These are phyloP conservation scores for Acanthamoeba polyphaga DNA, from an alignment of 208 protist species.

Conservation along the genomic window DNA sequence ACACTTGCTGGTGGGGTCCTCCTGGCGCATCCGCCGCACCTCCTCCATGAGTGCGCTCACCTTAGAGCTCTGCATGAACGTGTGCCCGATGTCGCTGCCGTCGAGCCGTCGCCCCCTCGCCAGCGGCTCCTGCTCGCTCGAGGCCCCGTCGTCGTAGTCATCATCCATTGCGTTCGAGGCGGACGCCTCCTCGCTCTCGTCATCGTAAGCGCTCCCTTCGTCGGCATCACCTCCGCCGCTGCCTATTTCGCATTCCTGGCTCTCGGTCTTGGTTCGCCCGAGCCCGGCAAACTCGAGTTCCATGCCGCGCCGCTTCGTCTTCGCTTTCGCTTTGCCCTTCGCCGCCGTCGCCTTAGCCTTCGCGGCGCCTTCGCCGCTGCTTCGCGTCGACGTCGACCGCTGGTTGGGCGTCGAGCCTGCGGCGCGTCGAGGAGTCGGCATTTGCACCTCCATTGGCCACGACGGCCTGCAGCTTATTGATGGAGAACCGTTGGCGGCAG, in stretches of 20 bases:
- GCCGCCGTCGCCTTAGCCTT: neutral
- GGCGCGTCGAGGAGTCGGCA: neutral
- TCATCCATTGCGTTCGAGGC: neutral
- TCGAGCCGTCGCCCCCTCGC: neutral
- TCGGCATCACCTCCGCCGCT: neutral
- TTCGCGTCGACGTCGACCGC: neutral
- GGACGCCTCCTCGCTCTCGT: neutral
- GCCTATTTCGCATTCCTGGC: neutral
- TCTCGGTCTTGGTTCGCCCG: neutral
- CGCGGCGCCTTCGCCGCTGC: neutral
- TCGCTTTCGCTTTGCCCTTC: neutral
- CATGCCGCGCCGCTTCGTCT: neutral
- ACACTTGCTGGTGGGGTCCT: conserved; percentile 59
- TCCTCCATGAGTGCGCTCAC: conserved; percentile 66
- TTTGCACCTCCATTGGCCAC: neutral
- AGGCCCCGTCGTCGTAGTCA: neutral
- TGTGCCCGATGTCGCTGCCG: conserved; percentile 4
- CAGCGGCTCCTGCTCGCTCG: neutral
- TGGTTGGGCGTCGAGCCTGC: neutral
- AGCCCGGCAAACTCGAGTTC: conserved; percentile 8
- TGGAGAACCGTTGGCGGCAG: conserved; percentile 10
- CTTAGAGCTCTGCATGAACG: conserved; percentile 63
- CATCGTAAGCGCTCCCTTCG: neutral
- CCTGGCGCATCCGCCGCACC: conserved; percentile 1
- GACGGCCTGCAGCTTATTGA: neutral